phyloP scores from a whole-genome alignment of 352 stramenopile genomes.

The Pythium chondricola region DNA sequence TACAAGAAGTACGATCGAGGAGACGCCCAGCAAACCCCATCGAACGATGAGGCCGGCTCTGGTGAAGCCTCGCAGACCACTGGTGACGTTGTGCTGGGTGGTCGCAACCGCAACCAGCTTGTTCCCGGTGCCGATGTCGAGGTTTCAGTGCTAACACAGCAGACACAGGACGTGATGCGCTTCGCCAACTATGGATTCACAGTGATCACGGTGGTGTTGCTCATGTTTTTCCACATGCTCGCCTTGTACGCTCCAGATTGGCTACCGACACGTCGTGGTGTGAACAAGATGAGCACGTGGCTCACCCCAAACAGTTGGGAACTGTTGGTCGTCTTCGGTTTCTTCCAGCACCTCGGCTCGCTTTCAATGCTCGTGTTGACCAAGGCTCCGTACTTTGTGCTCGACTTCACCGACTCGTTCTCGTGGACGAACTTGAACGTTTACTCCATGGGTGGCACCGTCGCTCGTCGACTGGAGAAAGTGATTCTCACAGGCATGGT shows the following conservation, averaged over 20 bases:
- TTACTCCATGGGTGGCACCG: background rate
- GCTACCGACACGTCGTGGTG: constrained; percentile 21
- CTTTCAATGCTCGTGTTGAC: constrained; percentile 69
- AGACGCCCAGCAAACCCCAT: background rate
- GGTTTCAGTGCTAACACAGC: constrained; percentile 33
- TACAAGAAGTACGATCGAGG: constrained; percentile 22
- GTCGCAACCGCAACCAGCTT: constrained; percentile 39
- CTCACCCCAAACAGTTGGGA: constrained; percentile 68
- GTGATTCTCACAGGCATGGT: constrained; percentile 63
- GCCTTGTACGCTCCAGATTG: constrained; percentile 36
- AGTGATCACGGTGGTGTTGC: constrained; percentile 34
- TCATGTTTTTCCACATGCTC: constrained; percentile 56
- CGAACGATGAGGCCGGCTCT: constrained; percentile 22
- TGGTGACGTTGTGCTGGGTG: constrained; percentile 29
- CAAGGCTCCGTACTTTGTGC: constrained; percentile 66
- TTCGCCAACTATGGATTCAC: constrained; percentile 43
- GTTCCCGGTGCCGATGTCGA: constrained; percentile 52
- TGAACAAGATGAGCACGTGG: constrained; percentile 22
- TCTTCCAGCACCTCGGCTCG: constrained; percentile 64
- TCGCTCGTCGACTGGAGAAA: constrained; percentile 16
- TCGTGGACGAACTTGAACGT: constrained; percentile 57
- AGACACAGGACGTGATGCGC: constrained; percentile 42
- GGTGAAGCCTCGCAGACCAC: constrained; percentile 22
- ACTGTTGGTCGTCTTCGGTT: constrained; percentile 47
- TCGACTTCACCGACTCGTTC: constrained; percentile 75